Percentiles rank a stretch among this genome's conserved stretches.
These are phyloP conservation scores for Oehlia diaphana DNA, from an alignment of 192 early-diverging fungal genomes.

Conservation along the genomic window DNA sequence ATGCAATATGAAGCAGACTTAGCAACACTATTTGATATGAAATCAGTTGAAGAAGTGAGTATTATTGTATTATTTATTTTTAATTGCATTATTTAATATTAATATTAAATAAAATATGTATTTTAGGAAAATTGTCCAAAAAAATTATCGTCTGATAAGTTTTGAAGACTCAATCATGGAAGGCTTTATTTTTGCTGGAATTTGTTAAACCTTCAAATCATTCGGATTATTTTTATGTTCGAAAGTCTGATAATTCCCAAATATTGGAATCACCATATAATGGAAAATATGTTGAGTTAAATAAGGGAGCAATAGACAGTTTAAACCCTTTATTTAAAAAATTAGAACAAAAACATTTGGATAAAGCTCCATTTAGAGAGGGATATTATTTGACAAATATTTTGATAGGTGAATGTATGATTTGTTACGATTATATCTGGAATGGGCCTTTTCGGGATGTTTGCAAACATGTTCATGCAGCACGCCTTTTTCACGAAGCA, in stretches of 20 bases:
- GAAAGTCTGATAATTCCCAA: background rate
- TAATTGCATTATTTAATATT: background rate
- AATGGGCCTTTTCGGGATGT: background rate
- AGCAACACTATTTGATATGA: background rate
- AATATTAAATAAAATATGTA: background rate
- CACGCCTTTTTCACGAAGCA: too few relatives aligned
- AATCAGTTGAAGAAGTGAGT: background rate
- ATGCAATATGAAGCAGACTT: background rate
- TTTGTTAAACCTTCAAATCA: background rate
- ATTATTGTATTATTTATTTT: background rate
- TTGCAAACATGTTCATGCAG: background rate
- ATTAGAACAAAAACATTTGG: background rate
- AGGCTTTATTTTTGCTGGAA: background rate
- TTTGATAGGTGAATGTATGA: background rate
- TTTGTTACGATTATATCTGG: background rate
- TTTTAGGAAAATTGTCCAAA: background rate
- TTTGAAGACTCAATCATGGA: background rate
- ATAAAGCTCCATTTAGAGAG: background rate
- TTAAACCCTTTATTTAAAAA: background rate
- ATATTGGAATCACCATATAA: background rate
- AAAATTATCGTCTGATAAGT: background rate
- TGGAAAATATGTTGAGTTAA: background rate
- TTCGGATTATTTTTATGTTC: background rate
- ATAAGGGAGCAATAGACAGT: background rate
- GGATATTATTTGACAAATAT: conserved; percentile 1